Evolutionary conservation across 768 basidiomycete genomes (phyloP).

Genomic region (Termitomyces sp.): DNA sequence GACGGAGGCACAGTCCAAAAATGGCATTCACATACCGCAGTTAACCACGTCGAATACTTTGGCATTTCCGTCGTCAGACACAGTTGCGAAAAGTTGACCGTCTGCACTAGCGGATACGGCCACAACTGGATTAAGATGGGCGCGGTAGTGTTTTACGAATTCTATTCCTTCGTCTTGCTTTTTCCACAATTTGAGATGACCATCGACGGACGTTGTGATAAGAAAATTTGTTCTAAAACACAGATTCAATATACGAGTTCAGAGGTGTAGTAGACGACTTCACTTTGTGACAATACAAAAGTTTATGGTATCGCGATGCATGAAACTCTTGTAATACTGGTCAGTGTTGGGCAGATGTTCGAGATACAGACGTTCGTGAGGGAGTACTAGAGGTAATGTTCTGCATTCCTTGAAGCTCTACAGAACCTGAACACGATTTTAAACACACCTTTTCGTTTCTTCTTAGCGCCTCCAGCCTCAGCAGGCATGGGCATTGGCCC

Average conservation of each 20-base stretch:
- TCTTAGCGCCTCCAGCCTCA: constrained; percentile 45
- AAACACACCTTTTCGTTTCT: constrained; percentile 76
- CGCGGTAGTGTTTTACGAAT: constrained; percentile 97
- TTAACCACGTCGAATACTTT: constrained; percentile 98
- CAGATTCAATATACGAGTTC: neutral
- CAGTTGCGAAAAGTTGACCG: constrained; percentile 86
- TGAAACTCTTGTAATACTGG: constrained; percentile 95
- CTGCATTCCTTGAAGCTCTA: constrained; percentile 29
- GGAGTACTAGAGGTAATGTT: constrained; percentile 59
- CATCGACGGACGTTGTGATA: constrained; percentile 92
- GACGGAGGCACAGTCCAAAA: neutral
- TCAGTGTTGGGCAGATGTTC: constrained; percentile 90
- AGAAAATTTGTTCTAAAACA: constrained; percentile 81
- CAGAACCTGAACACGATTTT: constrained; percentile 11
- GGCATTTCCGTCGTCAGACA: constrained; percentile 86
- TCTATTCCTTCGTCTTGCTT: constrained; percentile 95
- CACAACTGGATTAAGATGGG: constrained; percentile 76
- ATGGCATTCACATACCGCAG: constrained; percentile 62
- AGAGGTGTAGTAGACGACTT: constrained; percentile 16
- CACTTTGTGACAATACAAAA: constrained; percentile 87
- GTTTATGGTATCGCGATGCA: constrained; percentile 93
- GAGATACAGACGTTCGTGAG: constrained; percentile 89
- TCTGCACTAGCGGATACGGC: constrained; percentile 86
- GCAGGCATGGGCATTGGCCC: constrained; percentile 85
- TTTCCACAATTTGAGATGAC: constrained; percentile 98